These are phyloP conservation scores for Vitellaria paradoxa DNA, from an alignment of 179 eudicot species.

Conservation along the genomic window DNA sequence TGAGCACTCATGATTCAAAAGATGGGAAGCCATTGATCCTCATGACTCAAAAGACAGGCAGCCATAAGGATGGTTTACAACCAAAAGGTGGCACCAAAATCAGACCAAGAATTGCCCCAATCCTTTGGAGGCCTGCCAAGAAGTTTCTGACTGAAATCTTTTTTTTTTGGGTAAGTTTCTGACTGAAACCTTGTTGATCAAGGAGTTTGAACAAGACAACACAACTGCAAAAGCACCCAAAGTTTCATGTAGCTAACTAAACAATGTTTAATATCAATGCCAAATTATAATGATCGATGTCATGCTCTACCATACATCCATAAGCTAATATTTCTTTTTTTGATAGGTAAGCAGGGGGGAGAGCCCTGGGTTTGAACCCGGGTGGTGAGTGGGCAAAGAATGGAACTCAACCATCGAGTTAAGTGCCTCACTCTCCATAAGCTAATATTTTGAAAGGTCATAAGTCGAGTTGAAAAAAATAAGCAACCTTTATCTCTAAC, in stretches of 20 bases:
- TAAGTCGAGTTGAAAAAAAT: background rate
- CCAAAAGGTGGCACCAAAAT: background rate
- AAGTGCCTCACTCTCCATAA: too few species aligned
- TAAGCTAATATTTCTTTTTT: background rate
- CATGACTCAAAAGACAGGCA: background rate
- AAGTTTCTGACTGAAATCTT: too few species aligned
- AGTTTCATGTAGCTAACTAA: constrained; percentile 8
- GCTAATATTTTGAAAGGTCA: background rate
- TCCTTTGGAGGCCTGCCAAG: background rate
- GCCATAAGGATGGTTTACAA: background rate
- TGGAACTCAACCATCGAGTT: too few species aligned
- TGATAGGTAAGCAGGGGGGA: too few species aligned
- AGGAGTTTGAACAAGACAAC: background rate
- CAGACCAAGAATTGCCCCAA: background rate
- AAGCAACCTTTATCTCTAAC: constrained; percentile 34
- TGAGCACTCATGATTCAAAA: background rate
- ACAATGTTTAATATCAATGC: background rate
- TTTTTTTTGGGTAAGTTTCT: too few species aligned
- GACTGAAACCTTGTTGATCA: background rate
- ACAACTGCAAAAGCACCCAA: constrained; percentile 3
- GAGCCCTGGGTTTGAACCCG: too few species aligned
- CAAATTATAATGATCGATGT: background rate
- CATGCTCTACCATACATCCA: background rate
- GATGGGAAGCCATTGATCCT: too few species aligned
- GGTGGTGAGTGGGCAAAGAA: too few species aligned